Evolutionary conservation across 805 yeast genomes (phyloP), one percentile per base, ranked within the genome.

Genomic region (Barnettozyma pratensis): DNA sequence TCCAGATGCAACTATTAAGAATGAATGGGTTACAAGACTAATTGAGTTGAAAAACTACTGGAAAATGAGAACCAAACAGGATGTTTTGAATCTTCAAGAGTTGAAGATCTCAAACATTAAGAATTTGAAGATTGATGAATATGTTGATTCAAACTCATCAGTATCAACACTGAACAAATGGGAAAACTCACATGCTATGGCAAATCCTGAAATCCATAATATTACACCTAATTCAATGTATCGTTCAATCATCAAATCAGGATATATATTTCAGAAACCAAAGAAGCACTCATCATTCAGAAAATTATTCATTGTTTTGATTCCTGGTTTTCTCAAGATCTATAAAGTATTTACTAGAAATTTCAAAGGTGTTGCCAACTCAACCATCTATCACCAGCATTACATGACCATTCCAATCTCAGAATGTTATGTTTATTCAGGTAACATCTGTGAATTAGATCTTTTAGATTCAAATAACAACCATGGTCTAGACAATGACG

Each of bases 341-440:
- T 91, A 74, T 62, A 67, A 76, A 10, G 68, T 77, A 42, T 76
- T 68, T 51, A 64, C 69, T 37, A 68, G 90, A 48, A 69, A 78
- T 10, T 63, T 66, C 26, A 52, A 65, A 1, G 79, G 83, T 0
- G 72, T 72, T 2, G 65, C 73, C 4, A 70, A 74, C 58, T 72
- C 75, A n/a, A 68, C 70, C 3, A 67, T 75, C 2, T 76, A 75
- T 54, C 82, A 76, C 56, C 66, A 71, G 41, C 81, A 77, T 55
- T 74, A 75, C 54, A 59, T 79, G 43, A 77, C 85, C 0, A 75
- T 89, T 19, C 81, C 90, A 1, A 65, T 92, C 29, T 61, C 75
- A 3, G 78, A 76, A 11, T 81, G 95, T 49, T 92, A 89, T 61
- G 73, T 88, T 4, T 87, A 87, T 64, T 80, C 94, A 2, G 96